Percentiles rank a stretch among this genome's conserved stretches.
Evolutionary conservation across 1,284 basidiomycete species (phyloP).

Genomic region (Leccinum holopus): DNA sequence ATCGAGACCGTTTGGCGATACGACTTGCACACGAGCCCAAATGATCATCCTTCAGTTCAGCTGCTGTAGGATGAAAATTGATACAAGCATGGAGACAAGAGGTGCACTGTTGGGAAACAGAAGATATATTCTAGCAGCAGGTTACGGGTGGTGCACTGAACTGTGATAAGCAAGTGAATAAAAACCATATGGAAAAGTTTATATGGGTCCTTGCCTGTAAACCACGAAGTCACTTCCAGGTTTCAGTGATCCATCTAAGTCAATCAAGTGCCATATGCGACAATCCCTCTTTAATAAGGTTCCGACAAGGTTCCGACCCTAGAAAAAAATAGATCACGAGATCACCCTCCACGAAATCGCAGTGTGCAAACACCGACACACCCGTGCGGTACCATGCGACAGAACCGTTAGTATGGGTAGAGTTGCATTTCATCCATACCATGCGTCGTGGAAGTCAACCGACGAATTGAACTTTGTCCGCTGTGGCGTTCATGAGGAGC

Average conservation of each 20-base stretch:
- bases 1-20: background rate
- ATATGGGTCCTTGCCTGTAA: constrained; percentile 4
- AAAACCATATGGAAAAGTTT: background rate
- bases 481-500: background rate
- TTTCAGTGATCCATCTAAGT: background rate
- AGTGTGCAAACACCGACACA: constrained; percentile 34
- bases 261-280: background rate
- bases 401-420: background rate
- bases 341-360: background rate
- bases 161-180: constrained; percentile 4
- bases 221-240: constrained; percentile 6
- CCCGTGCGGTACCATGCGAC: constrained; percentile 9
- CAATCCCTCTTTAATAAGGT: background rate
- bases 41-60: background rate
- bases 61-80: background rate
- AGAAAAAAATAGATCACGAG: constrained; percentile 3
- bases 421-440: background rate
- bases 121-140: background rate
- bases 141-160: constrained; percentile 4
- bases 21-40: constrained; percentile 3
- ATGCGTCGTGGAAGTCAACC: background rate
- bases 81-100: background rate
- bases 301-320: constrained; percentile 6
- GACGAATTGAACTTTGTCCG: background rate
- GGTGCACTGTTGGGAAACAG: background rate